phyloP scores from a whole-genome alignment of 148 eudicot species.

The Gaultheria prostrata region DNA sequence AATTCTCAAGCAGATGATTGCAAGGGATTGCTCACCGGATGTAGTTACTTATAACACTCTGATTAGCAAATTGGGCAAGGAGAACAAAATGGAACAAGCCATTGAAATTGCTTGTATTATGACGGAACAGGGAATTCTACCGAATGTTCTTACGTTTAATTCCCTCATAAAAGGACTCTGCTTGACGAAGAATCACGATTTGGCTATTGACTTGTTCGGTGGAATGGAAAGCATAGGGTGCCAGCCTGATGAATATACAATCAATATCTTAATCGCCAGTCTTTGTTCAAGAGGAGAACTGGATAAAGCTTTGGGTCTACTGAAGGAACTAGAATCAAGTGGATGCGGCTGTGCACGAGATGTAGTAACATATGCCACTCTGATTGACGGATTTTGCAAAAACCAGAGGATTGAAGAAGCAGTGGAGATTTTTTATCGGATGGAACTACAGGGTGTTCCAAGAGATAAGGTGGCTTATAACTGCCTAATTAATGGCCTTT shows the following conservation, averaged over 20 bases:
- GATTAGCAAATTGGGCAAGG: slow-evolving; percentile 81
- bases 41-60: slow-evolving; percentile 75
- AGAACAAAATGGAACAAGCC: slow-evolving; percentile 83
- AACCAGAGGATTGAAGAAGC: slow-evolving; percentile 78
- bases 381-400: slow-evolving; percentile 82
- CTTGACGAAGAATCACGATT: slow-evolving; percentile 45
- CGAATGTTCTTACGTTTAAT: slow-evolving; percentile 86
- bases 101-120: slow-evolving; percentile 66
- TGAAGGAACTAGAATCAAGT: slow-evolving; percentile 82
- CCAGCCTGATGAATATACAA: slow-evolving; percentile 85
- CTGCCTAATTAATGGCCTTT: slow-evolving; percentile 79
- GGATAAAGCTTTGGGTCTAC: slow-evolving; percentile 55
- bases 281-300: slow-evolving; percentile 64
- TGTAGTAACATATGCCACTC: slow-evolving; percentile 68
- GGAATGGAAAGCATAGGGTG: slow-evolving; percentile 87
- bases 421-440: slow-evolving; percentile 85
- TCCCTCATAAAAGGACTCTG: slow-evolving; percentile 92
- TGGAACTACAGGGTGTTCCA: slow-evolving; percentile 85
- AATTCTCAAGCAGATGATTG: slow-evolving; percentile 77
- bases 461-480: slow-evolving; percentile 69
- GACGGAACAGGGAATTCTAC: slow-evolving; percentile 61
- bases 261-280: slow-evolving; percentile 71
- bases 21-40: slow-evolving; percentile 67
- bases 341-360: slow-evolving; percentile 85
- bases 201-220: slow-evolving; percentile 59